Percentiles rank a stretch among this genome's conserved stretches.
Evolutionary conservation across 257 asterid species (phyloP).

Genomic region (Solanum neorickii): DNA sequence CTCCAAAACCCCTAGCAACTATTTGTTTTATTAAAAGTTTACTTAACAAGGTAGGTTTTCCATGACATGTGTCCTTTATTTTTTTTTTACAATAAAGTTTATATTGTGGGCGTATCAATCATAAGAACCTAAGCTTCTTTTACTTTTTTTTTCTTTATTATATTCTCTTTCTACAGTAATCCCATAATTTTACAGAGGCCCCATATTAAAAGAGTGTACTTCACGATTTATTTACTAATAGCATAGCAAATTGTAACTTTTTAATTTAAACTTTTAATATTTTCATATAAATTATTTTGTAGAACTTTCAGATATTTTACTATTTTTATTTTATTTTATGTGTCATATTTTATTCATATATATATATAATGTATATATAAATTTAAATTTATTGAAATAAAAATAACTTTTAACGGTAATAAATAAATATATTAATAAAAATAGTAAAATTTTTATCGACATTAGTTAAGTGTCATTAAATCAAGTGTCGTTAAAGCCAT

Average conservation of each 20-base stretch:
- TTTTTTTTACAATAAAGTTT: background rate
- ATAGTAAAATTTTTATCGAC: fast-evolving
- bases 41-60: constrained; percentile 1
- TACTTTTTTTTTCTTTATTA: background rate
- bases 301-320: background rate
- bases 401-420: no score
- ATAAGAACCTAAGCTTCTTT: background rate
- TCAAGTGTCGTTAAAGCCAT: no score
- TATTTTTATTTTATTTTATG: no score
- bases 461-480: no score
- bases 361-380: no score
- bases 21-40: background rate
- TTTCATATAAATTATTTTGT: background rate
- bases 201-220: background rate
- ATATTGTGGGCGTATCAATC: background rate
- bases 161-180: background rate
- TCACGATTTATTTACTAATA: background rate
- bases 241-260: background rate
- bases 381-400: no score
- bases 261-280: no score
- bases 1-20: background rate
- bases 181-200: background rate
- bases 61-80: background rate
- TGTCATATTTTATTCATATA: no score
- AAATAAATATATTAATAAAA: no score